These are phyloP conservation scores for Piper longum DNA, from an alignment of 164 flowering plant species.

Conservation along the genomic window DNA sequence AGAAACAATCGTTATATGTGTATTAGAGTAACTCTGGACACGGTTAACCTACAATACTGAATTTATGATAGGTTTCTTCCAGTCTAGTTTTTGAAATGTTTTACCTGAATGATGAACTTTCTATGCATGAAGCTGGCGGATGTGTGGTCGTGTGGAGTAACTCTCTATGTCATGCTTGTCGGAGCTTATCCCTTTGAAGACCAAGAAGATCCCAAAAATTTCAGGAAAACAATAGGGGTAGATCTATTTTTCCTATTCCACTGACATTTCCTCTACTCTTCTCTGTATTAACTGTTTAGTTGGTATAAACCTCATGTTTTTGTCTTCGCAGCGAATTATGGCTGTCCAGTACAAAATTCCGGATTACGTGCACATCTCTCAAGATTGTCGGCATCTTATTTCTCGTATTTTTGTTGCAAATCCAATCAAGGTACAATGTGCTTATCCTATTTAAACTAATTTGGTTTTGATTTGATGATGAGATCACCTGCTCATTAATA, in stretches of 20 bases:
- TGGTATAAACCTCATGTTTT: no score
- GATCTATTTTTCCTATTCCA: neutral
- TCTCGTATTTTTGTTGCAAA: slow-evolving; percentile 64
- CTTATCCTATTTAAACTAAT: no score
- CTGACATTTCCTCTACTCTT: no score
- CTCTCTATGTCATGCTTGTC: slow-evolving; percentile 62
- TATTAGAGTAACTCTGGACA: no score
- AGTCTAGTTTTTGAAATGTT: no score
- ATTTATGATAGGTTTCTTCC: no score
- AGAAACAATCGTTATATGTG: no score
- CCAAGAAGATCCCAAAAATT: slow-evolving; percentile 57
- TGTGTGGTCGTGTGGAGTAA: slow-evolving; percentile 74
- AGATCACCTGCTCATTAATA: no score
- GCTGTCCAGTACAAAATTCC: slow-evolving; percentile 73
- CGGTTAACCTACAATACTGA: no score
- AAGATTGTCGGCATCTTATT: slow-evolving; percentile 47
- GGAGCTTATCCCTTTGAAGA: slow-evolving; percentile 74
- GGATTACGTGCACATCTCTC: slow-evolving; percentile 25
- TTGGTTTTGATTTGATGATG: no score
- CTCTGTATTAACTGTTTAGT: no score
- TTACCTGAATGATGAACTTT: neutral
- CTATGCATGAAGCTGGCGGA: slow-evolving; percentile 37
- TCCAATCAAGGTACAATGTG: slow-evolving; percentile 37
- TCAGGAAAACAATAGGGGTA: slow-evolving; percentile 66
- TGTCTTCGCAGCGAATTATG: slow-evolving; percentile 60